Conservation (phyloP, 345 rosid species). For the Angophora floribunda region DNA sequence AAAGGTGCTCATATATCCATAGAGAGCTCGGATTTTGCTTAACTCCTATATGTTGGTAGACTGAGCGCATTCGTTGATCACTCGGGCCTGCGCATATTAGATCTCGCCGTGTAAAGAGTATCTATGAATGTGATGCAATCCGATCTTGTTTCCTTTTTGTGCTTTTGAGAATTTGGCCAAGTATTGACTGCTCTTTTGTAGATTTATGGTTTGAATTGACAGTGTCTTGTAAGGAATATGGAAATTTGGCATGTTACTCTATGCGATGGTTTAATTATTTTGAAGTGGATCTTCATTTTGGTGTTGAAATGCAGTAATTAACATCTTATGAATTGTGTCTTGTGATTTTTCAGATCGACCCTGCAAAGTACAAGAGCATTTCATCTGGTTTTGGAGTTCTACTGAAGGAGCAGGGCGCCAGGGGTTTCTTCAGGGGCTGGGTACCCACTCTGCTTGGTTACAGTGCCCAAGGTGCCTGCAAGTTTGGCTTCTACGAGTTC, state of each 20-base stretch:
- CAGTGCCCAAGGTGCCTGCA: constrained; percentile 96
- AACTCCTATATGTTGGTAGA: not conserved
- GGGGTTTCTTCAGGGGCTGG: constrained; percentile 87
- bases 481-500: constrained; percentile 78
- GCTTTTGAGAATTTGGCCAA: not conserved
- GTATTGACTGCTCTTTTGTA: not conserved
- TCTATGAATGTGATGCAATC: not conserved
- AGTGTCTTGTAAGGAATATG: not conserved
- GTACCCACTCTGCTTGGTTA: constrained; percentile 87
- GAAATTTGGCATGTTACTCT: not conserved
- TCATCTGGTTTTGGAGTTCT: constrained; percentile 68
- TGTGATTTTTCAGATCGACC: constrained; percentile 55
- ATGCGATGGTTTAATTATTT: not conserved
- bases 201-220: not conserved
- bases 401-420: constrained; percentile 79
- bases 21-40: not conserved
- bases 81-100: not conserved
- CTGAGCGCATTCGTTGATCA: not conserved
- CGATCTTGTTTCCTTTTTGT: not conserved
- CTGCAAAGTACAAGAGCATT: constrained; percentile 75
- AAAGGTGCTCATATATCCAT: not conserved
- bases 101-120: not conserved
- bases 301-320: not conserved
- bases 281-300: not conserved
- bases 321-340: not conserved